These are phyloP conservation scores for Massarina eburnea DNA, from an alignment of 2,329 filamentous ascomycete genomes.

Conservation along the genomic window DNA sequence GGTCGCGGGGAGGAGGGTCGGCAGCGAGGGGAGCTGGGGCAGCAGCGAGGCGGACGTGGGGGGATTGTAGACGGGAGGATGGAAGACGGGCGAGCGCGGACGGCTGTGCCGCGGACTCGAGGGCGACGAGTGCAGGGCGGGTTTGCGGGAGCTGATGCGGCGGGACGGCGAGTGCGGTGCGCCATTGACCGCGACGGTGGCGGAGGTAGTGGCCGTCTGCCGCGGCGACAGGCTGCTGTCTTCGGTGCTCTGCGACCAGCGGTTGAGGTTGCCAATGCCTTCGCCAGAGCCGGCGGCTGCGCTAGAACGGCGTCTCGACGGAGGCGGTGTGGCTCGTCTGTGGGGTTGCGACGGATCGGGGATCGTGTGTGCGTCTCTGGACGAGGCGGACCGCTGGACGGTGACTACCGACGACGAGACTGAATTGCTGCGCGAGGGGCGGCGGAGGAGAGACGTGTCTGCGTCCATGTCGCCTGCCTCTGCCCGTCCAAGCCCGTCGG, in stretches of 20 bases:
- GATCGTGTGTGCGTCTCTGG: constrained; percentile 35
- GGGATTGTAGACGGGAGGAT: constrained; percentile 33
- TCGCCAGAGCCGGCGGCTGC: constrained; percentile 44
- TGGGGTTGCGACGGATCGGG: constrained; percentile 27
- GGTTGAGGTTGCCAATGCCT: constrained; percentile 55
- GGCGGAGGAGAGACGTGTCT: constrained; percentile 17
- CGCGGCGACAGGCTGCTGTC: constrained; percentile 48
- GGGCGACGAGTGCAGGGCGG: constrained; percentile 17
- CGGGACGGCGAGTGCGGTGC: constrained; percentile 33
- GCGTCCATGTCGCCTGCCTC: no score
- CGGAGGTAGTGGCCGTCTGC: constrained; percentile 11
- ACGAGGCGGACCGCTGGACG: constrained; percentile 46
- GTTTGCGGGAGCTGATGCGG: constrained; percentile 15
- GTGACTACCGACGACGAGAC: constrained; percentile 46
- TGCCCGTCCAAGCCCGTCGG: no score
- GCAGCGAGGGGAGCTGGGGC: constrained; percentile 33
- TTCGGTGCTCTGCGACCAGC: constrained; percentile 61
- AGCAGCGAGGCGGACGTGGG: constrained; percentile 34
- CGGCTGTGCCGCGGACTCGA: constrained; percentile 40
- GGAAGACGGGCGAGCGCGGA: constrained; percentile 33
- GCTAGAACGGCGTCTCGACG: constrained; percentile 44
- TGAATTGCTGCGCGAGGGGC: constrained; percentile 45
- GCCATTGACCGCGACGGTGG: constrained; percentile 34
- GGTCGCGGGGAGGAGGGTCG: constrained; percentile 28
- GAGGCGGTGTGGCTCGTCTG: constrained; percentile 29